Conservation (phyloP, 2,329 filamentous ascomycete species). For the Cephalotrichum gorgonifer region DNA sequence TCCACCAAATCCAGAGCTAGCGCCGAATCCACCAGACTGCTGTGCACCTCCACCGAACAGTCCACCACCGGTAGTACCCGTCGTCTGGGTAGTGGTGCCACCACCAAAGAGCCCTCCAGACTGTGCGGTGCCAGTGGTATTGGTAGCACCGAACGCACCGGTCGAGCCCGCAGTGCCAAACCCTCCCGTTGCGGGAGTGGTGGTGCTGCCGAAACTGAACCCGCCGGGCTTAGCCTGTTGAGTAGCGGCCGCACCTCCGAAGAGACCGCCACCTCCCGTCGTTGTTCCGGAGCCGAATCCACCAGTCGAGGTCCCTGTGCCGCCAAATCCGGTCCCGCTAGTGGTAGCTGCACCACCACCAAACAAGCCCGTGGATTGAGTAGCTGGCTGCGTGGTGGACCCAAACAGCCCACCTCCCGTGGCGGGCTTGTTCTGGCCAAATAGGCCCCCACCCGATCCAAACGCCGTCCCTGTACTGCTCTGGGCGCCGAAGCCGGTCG, state of each 20-base stretch:
- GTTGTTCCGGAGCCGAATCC: slow-evolving; percentile 11
- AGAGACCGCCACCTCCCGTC: slow-evolving; percentile 29
- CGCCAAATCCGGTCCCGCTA: slow-evolving; percentile 30
- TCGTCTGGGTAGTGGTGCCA: slow-evolving; percentile 14
- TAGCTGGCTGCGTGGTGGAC: slow-evolving; percentile 12
- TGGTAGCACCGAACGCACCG: slow-evolving; percentile 26
- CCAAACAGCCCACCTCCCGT: slow-evolving; percentile 24
- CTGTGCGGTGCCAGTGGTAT: slow-evolving; percentile 12
- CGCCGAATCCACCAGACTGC: slow-evolving; percentile 10
- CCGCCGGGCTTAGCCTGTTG: slow-evolving; percentile 23
- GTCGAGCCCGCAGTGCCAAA: slow-evolving; percentile 23
- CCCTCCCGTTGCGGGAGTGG: slow-evolving; percentile 10
- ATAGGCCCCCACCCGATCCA: slow-evolving; percentile 10
- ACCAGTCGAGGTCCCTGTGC: slow-evolving; percentile 15
- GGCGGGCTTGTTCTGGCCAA: slow-evolving; percentile 19
- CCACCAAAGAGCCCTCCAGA: slow-evolving; percentile 17
- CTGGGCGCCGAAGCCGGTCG: slow-evolving; percentile 5
- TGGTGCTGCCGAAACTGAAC: slow-evolving; percentile 32
- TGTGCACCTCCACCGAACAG: slow-evolving; percentile 29
- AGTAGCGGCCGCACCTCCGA: slow-evolving; percentile 28
- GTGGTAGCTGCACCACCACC: slow-evolving; percentile 14
- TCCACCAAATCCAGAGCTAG: slow-evolving; percentile 8
- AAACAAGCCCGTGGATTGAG: slow-evolving; percentile 25
- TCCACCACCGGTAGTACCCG: slow-evolving; percentile 17
- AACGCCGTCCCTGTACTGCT: slow-evolving; percentile 4